phyloP scores from a whole-genome alignment of 2,329 filamentous ascomycete species.

The Thermoascus crustaceus region DNA sequence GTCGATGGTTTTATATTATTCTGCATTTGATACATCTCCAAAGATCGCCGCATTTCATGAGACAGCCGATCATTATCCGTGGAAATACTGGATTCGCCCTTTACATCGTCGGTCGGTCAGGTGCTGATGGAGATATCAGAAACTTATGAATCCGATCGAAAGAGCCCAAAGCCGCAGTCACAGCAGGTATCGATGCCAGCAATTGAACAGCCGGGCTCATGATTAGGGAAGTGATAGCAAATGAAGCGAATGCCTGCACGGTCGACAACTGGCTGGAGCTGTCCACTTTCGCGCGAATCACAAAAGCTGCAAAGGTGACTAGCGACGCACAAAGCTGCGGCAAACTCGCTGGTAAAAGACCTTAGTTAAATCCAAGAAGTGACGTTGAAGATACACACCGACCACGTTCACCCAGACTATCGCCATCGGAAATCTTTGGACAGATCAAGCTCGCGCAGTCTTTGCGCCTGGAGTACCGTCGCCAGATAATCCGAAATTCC shows the following conservation, averaged over 20 bases:
- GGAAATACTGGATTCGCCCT: not conserved
- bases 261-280: conserved; percentile 5
- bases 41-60: not conserved
- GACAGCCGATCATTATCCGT: not conserved
- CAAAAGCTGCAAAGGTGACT: conserved; percentile 10
- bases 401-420: conserved; percentile 3
- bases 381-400: conserved; percentile 1
- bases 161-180: conserved; percentile 5
- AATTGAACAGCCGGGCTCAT: conserved; percentile 6
- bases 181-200: conserved; percentile 6
- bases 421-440: conserved; percentile 4
- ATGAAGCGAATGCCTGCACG: conserved; percentile 9
- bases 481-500: conserved; percentile 15
- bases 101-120: not conserved
- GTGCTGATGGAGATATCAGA: not conserved
- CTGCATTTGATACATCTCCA: not conserved
- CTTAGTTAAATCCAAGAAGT: not conserved
- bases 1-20: not conserved
- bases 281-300: conserved; percentile 4
- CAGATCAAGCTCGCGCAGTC: conserved; percentile 2
- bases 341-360: conserved; percentile 4
- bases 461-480: conserved; percentile 1
- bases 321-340: conserved; percentile 3
- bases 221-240: conserved; percentile 11
- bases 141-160: conserved; percentile 6